A percentile compares a stretch with the other conserved stretches of the same genome.
These are phyloP conservation scores for Xylariaceae sp. DNA, from an alignment of 2,329 filamentous ascomycete genomes.

Conservation along the genomic window DNA sequence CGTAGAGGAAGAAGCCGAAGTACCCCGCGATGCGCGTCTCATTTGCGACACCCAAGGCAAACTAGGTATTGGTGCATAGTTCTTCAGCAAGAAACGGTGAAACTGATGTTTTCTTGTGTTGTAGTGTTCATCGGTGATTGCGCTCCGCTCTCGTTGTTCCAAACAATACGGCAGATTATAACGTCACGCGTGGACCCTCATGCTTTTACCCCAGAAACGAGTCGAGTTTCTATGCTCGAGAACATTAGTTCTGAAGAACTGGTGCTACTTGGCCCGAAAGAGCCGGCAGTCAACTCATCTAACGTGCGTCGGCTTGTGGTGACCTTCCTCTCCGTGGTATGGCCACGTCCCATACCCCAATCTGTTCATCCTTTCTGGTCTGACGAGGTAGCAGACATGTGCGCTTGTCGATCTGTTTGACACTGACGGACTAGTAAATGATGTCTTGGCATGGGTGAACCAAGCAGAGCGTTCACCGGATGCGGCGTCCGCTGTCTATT, in stretches of 20 bases:
- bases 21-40: slow-evolving; percentile 58
- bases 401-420: slow-evolving; percentile 58
- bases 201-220: slow-evolving; percentile 58
- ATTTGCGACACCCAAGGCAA: slow-evolving; percentile 60
- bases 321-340: slow-evolving; percentile 38
- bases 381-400: slow-evolving; percentile 41
- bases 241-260: slow-evolving; percentile 46
- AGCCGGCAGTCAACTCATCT: slow-evolving; percentile 30
- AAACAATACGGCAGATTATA: slow-evolving; percentile 59
- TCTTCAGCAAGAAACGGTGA: no score
- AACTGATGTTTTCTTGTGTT: neutral
- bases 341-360: neutral
- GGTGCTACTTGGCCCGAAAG: slow-evolving; percentile 18
- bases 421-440: slow-evolving; percentile 45
- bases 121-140: slow-evolving; percentile 62
- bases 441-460: slow-evolving; percentile 51
- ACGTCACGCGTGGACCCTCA: slow-evolving; percentile 54
- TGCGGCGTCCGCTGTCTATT: slow-evolving; percentile 50
- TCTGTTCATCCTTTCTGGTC: slow-evolving; percentile 8
- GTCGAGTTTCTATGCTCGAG: slow-evolving; percentile 56
- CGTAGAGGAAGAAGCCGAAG: slow-evolving; percentile 59
- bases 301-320: slow-evolving; percentile 28
- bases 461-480: slow-evolving; percentile 44
- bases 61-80: no score
- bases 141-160: slow-evolving; percentile 61